Percentiles rank a stretch among this genome's conserved stretches.
These are phyloP conservation scores for Penicillium cosmopolitanum DNA, from an alignment of 495 filamentous ascomycete genomes.

Conservation along the genomic window DNA sequence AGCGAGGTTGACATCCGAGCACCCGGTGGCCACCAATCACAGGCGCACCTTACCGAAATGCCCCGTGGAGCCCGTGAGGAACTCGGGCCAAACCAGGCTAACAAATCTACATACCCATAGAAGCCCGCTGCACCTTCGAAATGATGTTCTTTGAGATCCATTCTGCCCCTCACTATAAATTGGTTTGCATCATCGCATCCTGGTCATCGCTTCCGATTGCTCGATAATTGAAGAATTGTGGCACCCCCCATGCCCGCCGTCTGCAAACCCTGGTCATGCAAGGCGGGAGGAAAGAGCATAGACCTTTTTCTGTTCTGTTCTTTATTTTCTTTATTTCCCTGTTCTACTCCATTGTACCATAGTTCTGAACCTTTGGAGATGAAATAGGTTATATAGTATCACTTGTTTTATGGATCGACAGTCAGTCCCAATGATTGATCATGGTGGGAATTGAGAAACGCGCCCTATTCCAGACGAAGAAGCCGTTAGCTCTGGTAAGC, in stretches of 20 bases:
- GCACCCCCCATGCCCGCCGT: no score
- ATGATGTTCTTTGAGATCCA: not conserved
- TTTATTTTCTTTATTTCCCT: not conserved
- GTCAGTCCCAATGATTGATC: not conserved
- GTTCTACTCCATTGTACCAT: not conserved
- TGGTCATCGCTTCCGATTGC: not conserved
- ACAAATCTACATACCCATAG: conserved; percentile 6
- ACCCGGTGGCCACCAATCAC: conserved; percentile 37
- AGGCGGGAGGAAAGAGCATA: no score
- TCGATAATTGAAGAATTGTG: no score
- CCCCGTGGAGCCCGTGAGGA: conserved; percentile 8
- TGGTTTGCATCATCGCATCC: not conserved
- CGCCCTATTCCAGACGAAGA: no score
- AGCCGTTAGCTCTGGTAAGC: not conserved
- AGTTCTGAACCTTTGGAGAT: no score
- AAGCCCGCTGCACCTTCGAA: not conserved
- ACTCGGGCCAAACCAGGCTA: not conserved
- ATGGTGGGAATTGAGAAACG: no score
- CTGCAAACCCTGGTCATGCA: no score
- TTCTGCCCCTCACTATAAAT: not conserved
- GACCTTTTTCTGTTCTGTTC: no score
- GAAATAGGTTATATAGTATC: not conserved
- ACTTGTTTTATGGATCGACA: not conserved
- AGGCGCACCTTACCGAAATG: conserved; percentile 40
- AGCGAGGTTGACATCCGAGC: conserved; percentile 40